Evolutionary conservation across 148 eudicot genomes (phyloP), one percentile per base, ranked within the genome.

Genomic region (Linanthus parryae): DNA sequence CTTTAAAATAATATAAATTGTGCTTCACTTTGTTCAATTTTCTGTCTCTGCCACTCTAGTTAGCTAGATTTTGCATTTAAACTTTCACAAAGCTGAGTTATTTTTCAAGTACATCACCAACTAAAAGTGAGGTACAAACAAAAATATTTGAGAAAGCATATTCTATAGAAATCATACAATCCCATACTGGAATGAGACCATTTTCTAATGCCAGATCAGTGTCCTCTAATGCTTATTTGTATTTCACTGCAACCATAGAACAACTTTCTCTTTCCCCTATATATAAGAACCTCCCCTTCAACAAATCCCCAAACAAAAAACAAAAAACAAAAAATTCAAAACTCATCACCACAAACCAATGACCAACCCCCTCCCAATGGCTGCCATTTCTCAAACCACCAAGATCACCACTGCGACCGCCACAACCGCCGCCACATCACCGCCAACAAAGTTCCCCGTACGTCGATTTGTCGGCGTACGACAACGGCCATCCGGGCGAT

Each of bases 401-500:
- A 41, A 57, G 35, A 52, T 63, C 17, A 13, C 61, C 62, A 55
- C n/a, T 2, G 14, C 26, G 17, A 42, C 63, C 38, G 42, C 48
- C 42, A 47, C 46, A 43, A 16, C 50, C 0, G 39, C 34, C 54
- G 41, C 36, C 42, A 17, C 47, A 15, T 11, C 22, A 3, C 48
- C 42, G 35, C 50, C 61, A 19, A 16, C 30, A 8, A 71, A 63
- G 38, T 30, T 76, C 7, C 20, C 59, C 0, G 0, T 34, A 1
- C 70, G 74, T 1, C 56, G 67, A 61, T 76, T 67, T 39, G 68
- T 76, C 0, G 81, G 81, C 2, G 77, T 76, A 5, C 37, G 81
- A 7, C 81, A 76, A 39, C 51, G 81, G 58, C 77, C 81, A 0
- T 76, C 81, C 0, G 81, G 81, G 15, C 57, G 81, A 48, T 75